Evolutionary conservation across 768 basidiomycete genomes (phyloP), one percentile per base, ranked within the genome.

Genomic region (Termitomyces sp.): DNA sequence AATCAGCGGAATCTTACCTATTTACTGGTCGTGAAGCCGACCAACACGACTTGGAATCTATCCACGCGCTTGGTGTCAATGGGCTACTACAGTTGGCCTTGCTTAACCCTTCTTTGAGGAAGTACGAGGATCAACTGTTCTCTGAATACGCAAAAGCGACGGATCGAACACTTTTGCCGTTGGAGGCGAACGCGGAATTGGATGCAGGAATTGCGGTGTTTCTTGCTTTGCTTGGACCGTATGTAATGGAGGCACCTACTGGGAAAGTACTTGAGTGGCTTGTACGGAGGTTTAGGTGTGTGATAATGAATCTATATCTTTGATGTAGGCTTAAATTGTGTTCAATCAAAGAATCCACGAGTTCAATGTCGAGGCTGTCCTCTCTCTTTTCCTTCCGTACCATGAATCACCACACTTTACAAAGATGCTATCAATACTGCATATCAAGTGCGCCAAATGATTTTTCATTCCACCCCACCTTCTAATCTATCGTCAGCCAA

Each of bases 391-490:
- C 74, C 76, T 98, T 35, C 97, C 97, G 0, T 98, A 96, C 70
- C 94, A 98, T 68, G 93, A 96, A 66, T 91, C 96, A 5, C 88
- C 92, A 0, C 94, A 98, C 71, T 98, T 98, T 73, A 83, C 90
- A 9, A 96, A 97, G 67, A 92, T 98, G 82, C 79, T 97, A 28
- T 86, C 91, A 2, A 94, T 99, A 67, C 76, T 98, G 57, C 84
- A 89, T 67, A 82, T 94, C 59, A 79, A 82, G 91, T 92, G 65
- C 28, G 85, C 76, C 22, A 32, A 33, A 16, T 35, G 46, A 48
- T 53, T n/a, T 32, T 7, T 7, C 32, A 44, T 11, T 16, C 11
- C 44, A 32, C 15, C 58, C 15, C 2, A 7, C 3, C 7, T 38
- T 15, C 13, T 35, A 18, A 55, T n/a, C 12, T 16, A 50, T 66